Evolutionary conservation across 1,284 basidiomycete species (phyloP), one percentile per base, ranked within the genome.

Genomic region (Porodaedalea pini): DNA sequence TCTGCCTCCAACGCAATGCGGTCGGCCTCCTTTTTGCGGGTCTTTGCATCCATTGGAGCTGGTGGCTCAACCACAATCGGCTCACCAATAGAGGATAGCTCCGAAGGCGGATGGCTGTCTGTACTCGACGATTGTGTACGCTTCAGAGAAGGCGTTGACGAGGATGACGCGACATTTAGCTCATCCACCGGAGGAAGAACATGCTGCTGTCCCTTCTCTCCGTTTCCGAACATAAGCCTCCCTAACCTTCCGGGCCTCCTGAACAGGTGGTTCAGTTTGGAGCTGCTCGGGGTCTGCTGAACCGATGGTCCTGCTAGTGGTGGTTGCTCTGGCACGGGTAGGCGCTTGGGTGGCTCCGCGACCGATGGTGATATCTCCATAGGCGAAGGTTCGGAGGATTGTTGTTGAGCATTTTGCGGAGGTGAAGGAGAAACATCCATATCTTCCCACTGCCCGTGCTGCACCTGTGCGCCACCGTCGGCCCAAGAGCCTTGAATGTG

Each of bases 21-120:
- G 70, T 94, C 89, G 1, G 90, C 91, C 71, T 95, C 91, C 77
- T 95, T 94, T 78, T 93, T 94, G 61, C 84, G 80, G 73, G 90
- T 88, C 77, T 95, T 94, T 58, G 86, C 79, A 68, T 96, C 92
- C 59, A 75, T 73, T 54, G 75, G 73, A 29, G 70, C 69, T 13
- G 68, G 62, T 34, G 74, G 68, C 15, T 63, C 72, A 47, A 73
- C 75, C 48, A 72, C 66, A 23, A 64, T 57, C 4, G 77, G 39
- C 25, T 54, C 59, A 25, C 41, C 48, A 27, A 58, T 57, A 51
- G 62, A 76, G 31, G 79, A 78, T 21, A 73, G 68, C 58, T 88
- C 85, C 43, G 77, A 78, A 56, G 82, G 65, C 4, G 84, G 86
- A 56, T 75, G 79, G 66, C 85, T 83, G 66, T 90, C 88, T 23